phyloP scores from a whole-genome alignment of 148 eudicot genomes.

The Selenicereus undatus region DNA sequence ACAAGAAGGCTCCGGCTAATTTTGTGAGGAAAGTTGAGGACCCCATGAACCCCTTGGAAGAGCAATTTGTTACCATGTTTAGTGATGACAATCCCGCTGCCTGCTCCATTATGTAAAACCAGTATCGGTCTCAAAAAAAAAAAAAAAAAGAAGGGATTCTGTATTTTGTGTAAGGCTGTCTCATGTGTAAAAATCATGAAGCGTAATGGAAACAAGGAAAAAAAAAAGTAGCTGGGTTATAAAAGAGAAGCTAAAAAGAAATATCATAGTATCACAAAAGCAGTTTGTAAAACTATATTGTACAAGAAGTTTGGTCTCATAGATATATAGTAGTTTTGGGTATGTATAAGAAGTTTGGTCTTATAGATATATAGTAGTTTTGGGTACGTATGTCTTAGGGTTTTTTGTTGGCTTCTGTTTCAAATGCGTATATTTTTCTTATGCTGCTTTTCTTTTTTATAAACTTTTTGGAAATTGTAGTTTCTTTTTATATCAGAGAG shows the following conservation, averaged over 20 bases:
- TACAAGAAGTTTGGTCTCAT: background rate
- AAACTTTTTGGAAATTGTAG: too few relatives aligned
- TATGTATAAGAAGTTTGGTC: background rate
- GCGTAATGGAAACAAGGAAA: too few relatives aligned
- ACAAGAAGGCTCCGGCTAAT: slow-evolving; percentile 75
- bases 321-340: background rate
- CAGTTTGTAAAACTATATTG: background rate
- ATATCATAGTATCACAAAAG: too few relatives aligned
- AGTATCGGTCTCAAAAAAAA: background rate
- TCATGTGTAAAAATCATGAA: too few relatives aligned
- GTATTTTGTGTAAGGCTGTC: background rate
- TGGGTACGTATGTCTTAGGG: background rate
- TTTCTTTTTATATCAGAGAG: too few relatives aligned
- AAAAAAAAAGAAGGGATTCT: too few relatives aligned
- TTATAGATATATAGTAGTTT: background rate
- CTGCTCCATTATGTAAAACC: slow-evolving; percentile 54
- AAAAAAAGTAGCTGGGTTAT: too few relatives aligned
- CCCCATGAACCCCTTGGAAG: slow-evolving; percentile 48
- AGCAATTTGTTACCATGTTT: slow-evolving; percentile 56
- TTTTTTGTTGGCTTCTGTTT: too few relatives aligned
- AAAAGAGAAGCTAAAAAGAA: too few relatives aligned
- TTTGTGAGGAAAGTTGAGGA: slow-evolving; percentile 49
- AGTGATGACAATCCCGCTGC: slow-evolving; percentile 70
- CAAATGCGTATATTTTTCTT: too few relatives aligned
- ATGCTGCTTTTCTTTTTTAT: too few relatives aligned